phyloP scores from a whole-genome alignment of 164 flowering plant species.

The Vitis riparia region DNA sequence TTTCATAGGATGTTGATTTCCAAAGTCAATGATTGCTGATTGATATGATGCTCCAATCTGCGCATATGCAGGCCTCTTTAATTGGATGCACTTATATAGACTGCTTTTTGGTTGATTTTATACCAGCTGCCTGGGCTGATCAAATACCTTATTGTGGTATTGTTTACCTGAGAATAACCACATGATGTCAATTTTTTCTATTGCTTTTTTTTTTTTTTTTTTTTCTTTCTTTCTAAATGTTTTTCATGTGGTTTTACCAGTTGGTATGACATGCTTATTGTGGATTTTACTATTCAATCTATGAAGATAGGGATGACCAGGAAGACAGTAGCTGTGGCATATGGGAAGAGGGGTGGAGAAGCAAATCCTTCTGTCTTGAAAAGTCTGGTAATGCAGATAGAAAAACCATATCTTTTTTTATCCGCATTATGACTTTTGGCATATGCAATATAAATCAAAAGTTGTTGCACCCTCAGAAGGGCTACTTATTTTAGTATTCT shows the following conservation, averaged over 20 bases:
- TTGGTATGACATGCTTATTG: background rate
- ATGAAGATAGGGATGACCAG: slow-evolving; percentile 82
- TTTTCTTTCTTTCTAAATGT: too few species aligned
- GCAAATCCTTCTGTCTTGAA: slow-evolving; percentile 67
- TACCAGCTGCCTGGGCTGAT: too few species aligned
- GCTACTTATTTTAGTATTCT: too few species aligned
- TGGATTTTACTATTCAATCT: background rate
- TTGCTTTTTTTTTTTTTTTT: too few species aligned
- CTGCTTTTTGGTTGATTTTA: background rate
- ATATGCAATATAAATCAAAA: background rate
- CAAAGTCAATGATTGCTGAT: too few species aligned
- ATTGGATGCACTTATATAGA: background rate
- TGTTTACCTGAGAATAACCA: too few species aligned
- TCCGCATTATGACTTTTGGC: background rate
- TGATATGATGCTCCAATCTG: background rate
- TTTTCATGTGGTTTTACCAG: too few species aligned
- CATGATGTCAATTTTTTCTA: too few species aligned
- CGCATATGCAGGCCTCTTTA: background rate
- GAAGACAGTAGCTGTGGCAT: slow-evolving; percentile 69
- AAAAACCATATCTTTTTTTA: background rate
- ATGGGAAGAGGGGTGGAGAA: slow-evolving; percentile 81
- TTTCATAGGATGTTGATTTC: too few species aligned
- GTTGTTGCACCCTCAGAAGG: too few species aligned
- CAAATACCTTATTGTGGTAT: too few species aligned
- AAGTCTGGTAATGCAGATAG: slow-evolving; percentile 56